These are phyloP conservation scores for Linnemannia elongata DNA, from an alignment of 192 early-diverging fungal genomes.

Conservation along the genomic window DNA sequence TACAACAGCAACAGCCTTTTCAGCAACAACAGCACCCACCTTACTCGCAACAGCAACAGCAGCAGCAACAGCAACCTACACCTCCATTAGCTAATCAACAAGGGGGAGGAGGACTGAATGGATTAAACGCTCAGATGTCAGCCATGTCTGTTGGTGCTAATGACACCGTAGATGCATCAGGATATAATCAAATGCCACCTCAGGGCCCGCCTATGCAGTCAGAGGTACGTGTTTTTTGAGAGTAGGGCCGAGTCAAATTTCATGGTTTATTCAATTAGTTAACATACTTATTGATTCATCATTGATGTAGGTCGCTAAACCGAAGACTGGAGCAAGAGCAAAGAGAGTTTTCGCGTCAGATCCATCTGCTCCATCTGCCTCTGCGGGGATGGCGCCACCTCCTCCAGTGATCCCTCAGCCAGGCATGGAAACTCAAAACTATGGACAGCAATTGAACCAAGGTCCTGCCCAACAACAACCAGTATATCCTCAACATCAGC, in stretches of 20 bases:
- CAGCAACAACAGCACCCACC: constrained; percentile 11
- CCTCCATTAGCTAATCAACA: constrained; percentile 14
- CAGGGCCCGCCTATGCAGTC: constrained; percentile 12
- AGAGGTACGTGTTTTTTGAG: constrained; percentile 25
- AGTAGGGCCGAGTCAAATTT: no score
- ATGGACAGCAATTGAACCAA: constrained; percentile 22
- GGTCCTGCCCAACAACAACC: neutral
- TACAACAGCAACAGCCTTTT: neutral
- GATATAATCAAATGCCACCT: constrained; percentile 15
- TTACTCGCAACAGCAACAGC: constrained; percentile 7
- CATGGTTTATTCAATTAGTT: neutral
- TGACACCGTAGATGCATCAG: constrained; percentile 12
- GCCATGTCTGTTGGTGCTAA: constrained; percentile 25
- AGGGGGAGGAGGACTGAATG: constrained; percentile 5
- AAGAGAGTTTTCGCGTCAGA: constrained; percentile 46
- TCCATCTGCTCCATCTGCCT: constrained; percentile 30
- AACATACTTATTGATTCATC: no score
- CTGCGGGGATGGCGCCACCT: constrained; percentile 25
- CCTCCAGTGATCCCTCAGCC: constrained; percentile 13
- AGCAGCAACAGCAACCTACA: constrained; percentile 13
- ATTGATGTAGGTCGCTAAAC: constrained; percentile 13
- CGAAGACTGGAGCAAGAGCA: constrained; percentile 45
- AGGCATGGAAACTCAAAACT: constrained; percentile 13
- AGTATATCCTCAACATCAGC: constrained; percentile 19
- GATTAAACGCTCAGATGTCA: constrained; percentile 33